Evolutionary conservation across 441 rosid species (phyloP), one percentile per base, ranked within the genome.

Genomic region (Mallotus japonicus): DNA sequence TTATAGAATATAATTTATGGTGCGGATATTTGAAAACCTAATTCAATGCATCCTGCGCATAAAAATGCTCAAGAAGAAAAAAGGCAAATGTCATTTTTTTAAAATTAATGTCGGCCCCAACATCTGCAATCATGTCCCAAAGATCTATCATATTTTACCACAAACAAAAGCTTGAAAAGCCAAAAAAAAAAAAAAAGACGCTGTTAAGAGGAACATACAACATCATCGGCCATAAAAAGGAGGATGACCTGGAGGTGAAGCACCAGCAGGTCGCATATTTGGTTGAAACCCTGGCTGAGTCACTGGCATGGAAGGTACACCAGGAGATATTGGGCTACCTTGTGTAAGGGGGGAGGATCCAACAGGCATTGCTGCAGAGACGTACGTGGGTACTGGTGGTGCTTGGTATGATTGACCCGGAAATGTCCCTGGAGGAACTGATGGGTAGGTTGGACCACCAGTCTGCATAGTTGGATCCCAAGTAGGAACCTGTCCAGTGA

Each of bases 381-480:
- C 61, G 65, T 85, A 85, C 20, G 77, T 51, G 24, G 81, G 84
- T 17, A 65, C 70, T 9, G 84, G 64, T 40, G 88, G 73, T 44
- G 83, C 42, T 28, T 67, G 67, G 58, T 78, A 82, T 51, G 79
- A 49, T 76, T 81, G 86, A 68, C 88, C 82, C 8, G 84, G 83
- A 78, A 62, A 86, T 57, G 83, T 70, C 67, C 93, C 89, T 56
- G 60, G 60, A 1, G 87, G 81, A 61, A 37, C 80, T 3, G 85
- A 77, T 14, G 70, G 64, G 37, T 74, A 85, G 14, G 74, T 70
- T 55, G 83, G 69, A 60, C 82, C 75, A n/a, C 78, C 63, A 0
- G 82, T 75, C 77, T 77, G 87, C 71, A 78, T 73, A 40, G 73
- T 76, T 69, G 82, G 83, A 75, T 85, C 86, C 90, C 90, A 88